Base-by-base conservation (phyloP, 768 basidiomycete species). In the Rhodotorula taiwanensis region DNA sequence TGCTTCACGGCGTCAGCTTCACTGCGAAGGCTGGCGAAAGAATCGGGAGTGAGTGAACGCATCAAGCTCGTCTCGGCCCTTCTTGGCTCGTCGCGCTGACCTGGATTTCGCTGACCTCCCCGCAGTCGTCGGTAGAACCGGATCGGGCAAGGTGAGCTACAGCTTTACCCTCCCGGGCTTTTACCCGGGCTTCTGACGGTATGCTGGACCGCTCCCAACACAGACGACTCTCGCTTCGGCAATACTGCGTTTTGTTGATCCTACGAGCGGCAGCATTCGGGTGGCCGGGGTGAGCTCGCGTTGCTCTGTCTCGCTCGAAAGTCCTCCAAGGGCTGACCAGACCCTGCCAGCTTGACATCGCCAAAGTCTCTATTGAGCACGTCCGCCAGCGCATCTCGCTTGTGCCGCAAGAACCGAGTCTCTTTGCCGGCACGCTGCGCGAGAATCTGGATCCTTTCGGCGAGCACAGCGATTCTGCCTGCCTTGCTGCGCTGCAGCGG, bases 41-140 rank as follows among this genome's bases (percentile, higher is more conserved):
- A 72, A 80, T 87, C 13, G 64, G 64, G 8, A 55, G 64, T 65
- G 16, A 16, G 63, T 59, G 4, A n/a, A n/a, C 27, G 28, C 49
- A 4, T 6, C 13, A 43, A 15, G 9, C 42, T 43, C 5, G 27
- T 16, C 47, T 41, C 14, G 20, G 2, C 4, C 11, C 41, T 45
- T 18, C 8, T 2, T 21, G 2, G 1, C 3, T 15, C 23, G 20
- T 21, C 25, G 0, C 31, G 25, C 5, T 36, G 23, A 13, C 6
- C 3, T 10, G 3, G 15, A 0, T 20, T 31, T 44, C 28, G 31
- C 39, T n/a, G 25, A 47, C 14, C 23, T 4, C 16, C 10, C 27
- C 27, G 84, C 84, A 15, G 80, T 88, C 39, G 85, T 75, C 49
- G 80, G 80, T 1, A 63, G 80, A 83, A 93, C 91, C 7, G 91